Base-by-base conservation (phyloP, 2,329 filamentous ascomycete species). In the Teratosphaeria viscida region DNA sequence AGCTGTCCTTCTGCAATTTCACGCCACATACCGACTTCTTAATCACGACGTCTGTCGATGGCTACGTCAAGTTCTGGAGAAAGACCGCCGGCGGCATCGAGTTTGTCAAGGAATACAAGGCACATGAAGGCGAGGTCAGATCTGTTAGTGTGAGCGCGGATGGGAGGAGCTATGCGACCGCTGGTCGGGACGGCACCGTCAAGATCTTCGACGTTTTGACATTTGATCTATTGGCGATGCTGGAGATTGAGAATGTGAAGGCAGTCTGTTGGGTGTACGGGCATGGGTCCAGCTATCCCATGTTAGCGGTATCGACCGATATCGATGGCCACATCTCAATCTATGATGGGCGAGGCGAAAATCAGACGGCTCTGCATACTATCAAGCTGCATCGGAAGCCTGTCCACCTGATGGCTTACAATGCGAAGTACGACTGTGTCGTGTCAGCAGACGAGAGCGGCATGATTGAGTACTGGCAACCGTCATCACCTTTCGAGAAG, bases 51-150 rank as follows among this genome's bases (percentile, higher is more conserved):
- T 97, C 94, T 0, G 78, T 89, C 52, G 94, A 99, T 71, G 95
- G 95, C n/a, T 88, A 92, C 0, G 92, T 97, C 67, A 99, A 99
- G 75, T 99, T 99, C 74, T 99, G 94, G 94, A 99, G 99, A 78
- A 99, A 99, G 77, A 83, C 89, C 64, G 59, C 65, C 11, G 86
- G 89, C 37, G 90, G 90, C 0, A 89, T 99, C 60, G 95, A 99
- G 76, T 99, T 99, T 70, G 92, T 97, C 57, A 99, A 99, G 76
- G 92, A 99, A 76, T 99, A 96, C 77, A 87, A 86, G 70, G 92
- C 94, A 7, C 95, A 99, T 75, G 81, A 83, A 60, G 89, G 90
- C 57, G 90, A 95, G 70, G 90, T 97, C 70, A 85, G 81, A 62
- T 88, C 87, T 32, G 89, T 94, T 53, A 94, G 86, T 43, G 87